Evolutionary conservation across 306 rosid genomes (phyloP).

Genomic region (Hippophae gyantsensis): DNA sequence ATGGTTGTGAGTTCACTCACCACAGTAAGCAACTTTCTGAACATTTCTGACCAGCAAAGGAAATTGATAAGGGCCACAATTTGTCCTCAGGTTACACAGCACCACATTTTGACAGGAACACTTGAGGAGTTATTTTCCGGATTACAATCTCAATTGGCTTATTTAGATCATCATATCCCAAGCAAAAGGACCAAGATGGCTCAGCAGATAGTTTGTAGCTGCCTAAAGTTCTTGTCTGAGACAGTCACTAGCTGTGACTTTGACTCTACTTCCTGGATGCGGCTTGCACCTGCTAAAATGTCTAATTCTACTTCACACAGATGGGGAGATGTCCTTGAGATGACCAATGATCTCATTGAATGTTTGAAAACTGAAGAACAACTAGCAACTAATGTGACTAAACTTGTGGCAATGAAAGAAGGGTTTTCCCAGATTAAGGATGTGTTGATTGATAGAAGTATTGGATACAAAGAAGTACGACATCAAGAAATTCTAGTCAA

Average conservation of each 20-base stretch:
- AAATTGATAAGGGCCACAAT: conserved; percentile 51
- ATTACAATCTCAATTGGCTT: conserved; percentile 52
- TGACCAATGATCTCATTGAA: conserved; percentile 62
- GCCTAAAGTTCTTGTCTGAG: conserved; percentile 50
- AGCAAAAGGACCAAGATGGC: conserved; percentile 39
- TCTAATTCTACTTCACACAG: conserved; percentile 29
- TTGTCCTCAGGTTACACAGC: conserved; percentile 61
- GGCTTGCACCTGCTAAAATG: conserved; percentile 41
- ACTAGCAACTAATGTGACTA: conserved; percentile 34
- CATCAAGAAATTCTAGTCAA: conserved; percentile 61
- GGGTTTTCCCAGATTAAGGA: conserved; percentile 78
- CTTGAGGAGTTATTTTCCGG: conserved; percentile 47
- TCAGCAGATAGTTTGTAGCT: conserved; percentile 57
- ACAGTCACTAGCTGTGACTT: conserved; percentile 22
- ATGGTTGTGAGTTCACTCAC: conserved; percentile 53
- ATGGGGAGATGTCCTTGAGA: conserved; percentile 81
- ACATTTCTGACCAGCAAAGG: conserved; percentile 71
- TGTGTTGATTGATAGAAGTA: conserved; percentile 41
- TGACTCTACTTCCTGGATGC: conserved; percentile 73
- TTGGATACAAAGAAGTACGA: conserved; percentile 61
- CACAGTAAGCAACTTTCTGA: conserved; percentile 49
- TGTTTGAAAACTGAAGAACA: conserved; percentile 39
- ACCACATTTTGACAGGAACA: conserved; percentile 55
- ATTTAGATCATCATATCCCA: conserved; percentile 21
- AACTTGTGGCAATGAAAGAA: conserved; percentile 72